Percentiles rank a stretch among this genome's conserved stretches.
These are phyloP conservation scores for Brassica nigra DNA, from an alignment of 345 rosid genomes.

Conservation along the genomic window DNA sequence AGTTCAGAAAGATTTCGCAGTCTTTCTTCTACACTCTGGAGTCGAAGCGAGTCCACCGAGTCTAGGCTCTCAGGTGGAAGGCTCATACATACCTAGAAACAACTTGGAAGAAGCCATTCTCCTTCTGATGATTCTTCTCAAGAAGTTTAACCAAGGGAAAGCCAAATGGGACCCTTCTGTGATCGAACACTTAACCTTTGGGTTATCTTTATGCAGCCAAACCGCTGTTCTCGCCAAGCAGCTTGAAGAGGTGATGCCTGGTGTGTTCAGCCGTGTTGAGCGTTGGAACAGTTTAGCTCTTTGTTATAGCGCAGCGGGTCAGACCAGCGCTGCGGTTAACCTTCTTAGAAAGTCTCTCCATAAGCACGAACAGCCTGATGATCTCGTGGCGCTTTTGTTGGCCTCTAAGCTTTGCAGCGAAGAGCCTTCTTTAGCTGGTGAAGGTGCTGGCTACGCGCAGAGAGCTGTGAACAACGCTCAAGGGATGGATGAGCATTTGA, in stretches of 20 bases:
- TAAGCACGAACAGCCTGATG: slow-evolving; percentile 73
- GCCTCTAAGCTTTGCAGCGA: slow-evolving; percentile 88
- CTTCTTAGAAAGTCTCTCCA: slow-evolving; percentile 81
- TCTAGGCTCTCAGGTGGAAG: slow-evolving; percentile 72
- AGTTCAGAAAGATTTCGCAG: slow-evolving; percentile 86
- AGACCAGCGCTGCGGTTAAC: slow-evolving; percentile 63
- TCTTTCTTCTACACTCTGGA: slow-evolving; percentile 80
- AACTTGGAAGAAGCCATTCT: slow-evolving; percentile 93
- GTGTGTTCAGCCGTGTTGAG: slow-evolving; percentile 72
- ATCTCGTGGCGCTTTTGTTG: slow-evolving; percentile 67
- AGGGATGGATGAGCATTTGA: slow-evolving; percentile 68
- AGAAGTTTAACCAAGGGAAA: slow-evolving; percentile 65
- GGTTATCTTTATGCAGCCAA: slow-evolving; percentile 70
- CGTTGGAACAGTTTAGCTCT: slow-evolving; percentile 89
- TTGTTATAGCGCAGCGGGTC: slow-evolving; percentile 66
- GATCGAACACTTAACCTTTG: slow-evolving; percentile 82
- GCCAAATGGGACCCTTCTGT: slow-evolving; percentile 81
- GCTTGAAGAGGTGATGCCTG: slow-evolving; percentile 83
- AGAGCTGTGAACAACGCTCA: slow-evolving; percentile 63
- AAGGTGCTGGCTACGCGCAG: slow-evolving; percentile 73
- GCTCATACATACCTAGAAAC: slow-evolving; percentile 77
- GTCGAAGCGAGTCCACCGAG: slow-evolving; percentile 83
- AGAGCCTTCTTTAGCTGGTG: slow-evolving; percentile 74
- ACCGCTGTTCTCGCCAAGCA: slow-evolving; percentile 76
- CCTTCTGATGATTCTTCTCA: slow-evolving; percentile 76